Conservation (phyloP, 345 rosid species). For the Aquilaria sinensis region DNA sequence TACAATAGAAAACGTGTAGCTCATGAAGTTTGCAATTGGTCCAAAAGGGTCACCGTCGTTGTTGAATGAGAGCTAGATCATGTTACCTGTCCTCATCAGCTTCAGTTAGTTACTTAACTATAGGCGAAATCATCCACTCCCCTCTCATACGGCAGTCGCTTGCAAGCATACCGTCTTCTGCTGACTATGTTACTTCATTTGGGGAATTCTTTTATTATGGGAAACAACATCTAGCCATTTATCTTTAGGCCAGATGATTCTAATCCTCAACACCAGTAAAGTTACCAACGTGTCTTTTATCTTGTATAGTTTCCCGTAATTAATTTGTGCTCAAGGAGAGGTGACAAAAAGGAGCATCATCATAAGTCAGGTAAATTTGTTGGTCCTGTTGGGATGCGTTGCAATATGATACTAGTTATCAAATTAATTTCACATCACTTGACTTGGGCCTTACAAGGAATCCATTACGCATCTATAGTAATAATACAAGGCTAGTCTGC, state of each 20-base stretch:
- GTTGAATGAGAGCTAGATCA: too few relatives aligned
- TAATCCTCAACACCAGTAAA: background rate
- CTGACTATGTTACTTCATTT: slow-evolving; percentile 6
- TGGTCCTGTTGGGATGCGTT: slow-evolving; percentile 28
- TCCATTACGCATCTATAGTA: slow-evolving; percentile 39
- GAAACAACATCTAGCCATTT: slow-evolving; percentile 1
- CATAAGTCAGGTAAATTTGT: slow-evolving; percentile 23
- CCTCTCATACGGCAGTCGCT: slow-evolving; percentile 1
- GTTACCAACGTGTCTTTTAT: background rate
- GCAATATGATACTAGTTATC: slow-evolving; percentile 34
- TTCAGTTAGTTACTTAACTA: slow-evolving; percentile 5
- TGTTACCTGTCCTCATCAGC: background rate
- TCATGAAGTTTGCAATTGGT: too few relatives aligned
- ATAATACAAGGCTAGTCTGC: slow-evolving; percentile 26
- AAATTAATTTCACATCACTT: slow-evolving; percentile 24
- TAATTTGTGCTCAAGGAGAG: slow-evolving; percentile 2
- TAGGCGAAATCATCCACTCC: background rate
- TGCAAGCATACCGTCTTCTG: slow-evolving; percentile 6
- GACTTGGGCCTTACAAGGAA: slow-evolving; percentile 20
- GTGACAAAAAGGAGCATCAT: slow-evolving; percentile 14
- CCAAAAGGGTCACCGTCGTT: too few relatives aligned
- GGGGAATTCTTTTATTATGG: slow-evolving; percentile 12
- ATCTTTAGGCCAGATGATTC: background rate
- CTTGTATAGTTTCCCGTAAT: slow-evolving; percentile 8
- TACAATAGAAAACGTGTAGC: too few relatives aligned